Evolutionary conservation across 768 basidiomycete species (phyloP).

Genomic region (Lentinula raphanica): DNA sequence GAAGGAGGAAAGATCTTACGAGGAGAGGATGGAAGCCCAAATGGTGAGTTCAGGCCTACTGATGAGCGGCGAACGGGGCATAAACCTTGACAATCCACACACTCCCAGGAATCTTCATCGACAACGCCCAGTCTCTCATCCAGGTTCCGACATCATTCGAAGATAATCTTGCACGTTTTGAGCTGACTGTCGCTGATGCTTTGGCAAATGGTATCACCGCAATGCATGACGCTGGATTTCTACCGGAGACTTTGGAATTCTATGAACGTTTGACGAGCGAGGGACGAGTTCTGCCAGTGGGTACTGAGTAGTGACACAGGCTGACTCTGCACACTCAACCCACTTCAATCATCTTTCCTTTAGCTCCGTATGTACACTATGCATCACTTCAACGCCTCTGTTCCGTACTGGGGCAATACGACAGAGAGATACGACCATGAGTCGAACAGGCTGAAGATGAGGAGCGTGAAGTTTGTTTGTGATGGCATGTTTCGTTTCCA

Average conservation of each 20-base stretch:
- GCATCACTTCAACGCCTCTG: background rate
- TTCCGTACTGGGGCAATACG: constrained; percentile 1
- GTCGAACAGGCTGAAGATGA: constrained; percentile 1
- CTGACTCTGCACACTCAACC: no score
- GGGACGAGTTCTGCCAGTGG: background rate
- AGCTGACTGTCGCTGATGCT: background rate
- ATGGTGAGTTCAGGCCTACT: background rate
- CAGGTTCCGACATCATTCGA: background rate
- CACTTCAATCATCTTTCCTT: no score
- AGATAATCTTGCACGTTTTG: background rate
- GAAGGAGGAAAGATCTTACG: background rate
- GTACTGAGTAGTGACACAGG: background rate
- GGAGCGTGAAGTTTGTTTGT: constrained; percentile 4
- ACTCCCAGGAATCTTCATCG: background rate
- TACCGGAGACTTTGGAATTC: background rate
- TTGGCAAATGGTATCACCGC: constrained; percentile 3
- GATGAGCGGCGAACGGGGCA: no score
- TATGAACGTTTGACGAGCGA: background rate
- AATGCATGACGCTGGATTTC: constrained; percentile 7
- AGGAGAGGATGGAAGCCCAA: background rate
- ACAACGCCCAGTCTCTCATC: constrained; percentile 2
- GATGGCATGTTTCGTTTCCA: background rate
- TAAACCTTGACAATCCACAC: no score
- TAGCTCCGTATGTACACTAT: constrained; percentile 4
- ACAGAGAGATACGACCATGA: constrained; percentile 1